Conservation (phyloP, 2,329 filamentous ascomycete species). For the Cladosporium austrohemisphaericum region DNA sequence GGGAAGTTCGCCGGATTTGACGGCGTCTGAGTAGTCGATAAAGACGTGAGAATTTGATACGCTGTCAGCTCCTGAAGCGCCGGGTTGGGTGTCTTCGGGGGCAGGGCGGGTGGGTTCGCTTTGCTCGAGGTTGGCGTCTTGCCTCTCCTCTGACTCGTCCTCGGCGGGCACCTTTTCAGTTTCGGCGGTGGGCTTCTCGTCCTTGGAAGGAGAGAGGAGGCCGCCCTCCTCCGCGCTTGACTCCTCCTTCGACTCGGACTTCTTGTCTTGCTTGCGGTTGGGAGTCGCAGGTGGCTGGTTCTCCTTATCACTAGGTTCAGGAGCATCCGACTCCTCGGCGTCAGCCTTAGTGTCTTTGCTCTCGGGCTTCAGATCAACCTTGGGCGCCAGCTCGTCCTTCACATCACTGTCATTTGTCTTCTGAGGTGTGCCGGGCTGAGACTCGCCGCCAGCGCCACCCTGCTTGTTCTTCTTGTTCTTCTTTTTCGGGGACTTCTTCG, state of each 20-base stretch:
- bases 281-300: slow-evolving; percentile 7
- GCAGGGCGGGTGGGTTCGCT: slow-evolving; percentile 21
- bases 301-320: slow-evolving; percentile 9
- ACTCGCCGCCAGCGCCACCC: background rate
- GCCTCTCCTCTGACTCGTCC: slow-evolving; percentile 21
- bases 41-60: slow-evolving; percentile 11
- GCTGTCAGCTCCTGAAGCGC: background rate
- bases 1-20: background rate
- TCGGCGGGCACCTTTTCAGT: slow-evolving; percentile 13
- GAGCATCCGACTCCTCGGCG: background rate
- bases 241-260: slow-evolving; percentile 9
- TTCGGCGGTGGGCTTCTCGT: slow-evolving; percentile 13
- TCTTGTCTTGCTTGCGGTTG: slow-evolving; percentile 8
- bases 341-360: background rate
- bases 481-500: slow-evolving; percentile 12
- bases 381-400: slow-evolving; percentile 2
- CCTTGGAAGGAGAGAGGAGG: slow-evolving; percentile 8
- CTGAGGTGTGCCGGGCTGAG: slow-evolving; percentile 2
- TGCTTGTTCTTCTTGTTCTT: slow-evolving; percentile 15
- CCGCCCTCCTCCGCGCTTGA: background rate
- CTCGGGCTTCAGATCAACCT: slow-evolving; percentile 11
- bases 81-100: slow-evolving; percentile 9
- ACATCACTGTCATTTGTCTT: slow-evolving; percentile 8
- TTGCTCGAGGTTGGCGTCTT: slow-evolving; percentile 25
- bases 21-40: slow-evolving; percentile 21